Percentiles rank a stretch among this genome's conserved stretches.
phyloP scores from a whole-genome alignment of 78 protist species.

The Acrasis kona region DNA sequence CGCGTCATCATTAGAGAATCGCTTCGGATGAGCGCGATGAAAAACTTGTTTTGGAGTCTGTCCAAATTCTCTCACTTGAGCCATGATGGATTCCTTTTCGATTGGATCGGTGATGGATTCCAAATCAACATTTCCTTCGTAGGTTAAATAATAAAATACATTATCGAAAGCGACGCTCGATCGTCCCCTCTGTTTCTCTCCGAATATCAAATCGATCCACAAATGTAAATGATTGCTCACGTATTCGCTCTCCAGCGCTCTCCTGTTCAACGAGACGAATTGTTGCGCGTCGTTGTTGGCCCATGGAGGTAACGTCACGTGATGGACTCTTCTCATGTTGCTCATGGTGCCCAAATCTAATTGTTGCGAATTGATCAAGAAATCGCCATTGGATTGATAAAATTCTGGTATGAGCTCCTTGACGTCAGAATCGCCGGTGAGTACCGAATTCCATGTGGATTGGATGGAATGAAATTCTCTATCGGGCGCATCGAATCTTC shows the following conservation, averaged over 20 bases:
- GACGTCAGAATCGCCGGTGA: conserved; percentile 43
- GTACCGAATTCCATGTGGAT: conserved; percentile 60
- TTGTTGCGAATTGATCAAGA: conserved; percentile 31
- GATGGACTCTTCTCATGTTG: conserved; percentile 34
- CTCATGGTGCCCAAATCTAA: conserved; percentile 46
- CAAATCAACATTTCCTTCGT: conserved; percentile 69
- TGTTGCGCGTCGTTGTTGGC: conserved; percentile 53
- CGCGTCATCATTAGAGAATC: not conserved
- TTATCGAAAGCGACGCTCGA: conserved; percentile 61
- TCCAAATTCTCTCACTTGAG: conserved; percentile 92
- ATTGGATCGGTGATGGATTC: conserved; percentile 13
- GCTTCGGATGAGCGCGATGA: conserved; percentile 58
- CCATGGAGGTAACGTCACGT: conserved; percentile 96
- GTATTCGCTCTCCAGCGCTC: conserved; percentile 81
- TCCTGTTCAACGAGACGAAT: conserved; percentile 33
- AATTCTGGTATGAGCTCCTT: conserved; percentile 92
- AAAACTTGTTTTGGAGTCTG: conserved; percentile 96
- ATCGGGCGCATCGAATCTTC: conserved; percentile 77
- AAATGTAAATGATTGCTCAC: conserved; percentile 69
- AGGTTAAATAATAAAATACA: conserved; percentile 84
- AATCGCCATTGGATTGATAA: conserved; percentile 37
- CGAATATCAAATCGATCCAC: conserved; percentile 97
- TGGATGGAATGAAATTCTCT: conserved; percentile 77
- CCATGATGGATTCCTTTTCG: conserved; percentile 37
- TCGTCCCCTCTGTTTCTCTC: conserved; percentile 76